These are phyloP conservation scores for Leccinellum luteum DNA, from an alignment of 768 basidiomycete species.

Conservation along the genomic window DNA sequence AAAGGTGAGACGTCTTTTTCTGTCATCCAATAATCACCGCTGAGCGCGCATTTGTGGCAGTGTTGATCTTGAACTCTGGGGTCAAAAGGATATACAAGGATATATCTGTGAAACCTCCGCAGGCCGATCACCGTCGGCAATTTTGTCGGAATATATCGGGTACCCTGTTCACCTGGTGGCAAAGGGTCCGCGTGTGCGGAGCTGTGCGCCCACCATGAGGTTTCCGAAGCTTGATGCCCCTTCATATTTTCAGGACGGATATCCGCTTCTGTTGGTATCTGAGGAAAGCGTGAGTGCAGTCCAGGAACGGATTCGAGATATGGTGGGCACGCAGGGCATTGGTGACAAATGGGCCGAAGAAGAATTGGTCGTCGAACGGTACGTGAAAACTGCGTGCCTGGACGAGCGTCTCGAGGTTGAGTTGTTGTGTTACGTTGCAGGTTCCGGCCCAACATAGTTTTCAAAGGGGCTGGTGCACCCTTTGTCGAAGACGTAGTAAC, in stretches of 20 bases:
- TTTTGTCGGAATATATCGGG: conserved; percentile 61
- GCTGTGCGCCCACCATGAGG: conserved; percentile 45
- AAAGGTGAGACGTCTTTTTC: conserved; percentile 41
- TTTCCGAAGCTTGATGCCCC: conserved; percentile 60
- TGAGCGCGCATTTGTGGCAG: conserved; percentile 32
- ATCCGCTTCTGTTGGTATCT: conserved; percentile 64
- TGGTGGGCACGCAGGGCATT: conserved; percentile 49
- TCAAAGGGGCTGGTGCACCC: conserved; percentile 59
- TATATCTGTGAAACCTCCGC: conserved; percentile 54
- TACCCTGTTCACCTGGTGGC: conserved; percentile 59
- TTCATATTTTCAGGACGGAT: conserved; percentile 66
- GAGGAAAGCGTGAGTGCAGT: conserved; percentile 61
- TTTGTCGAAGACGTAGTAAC: conserved; percentile 74
- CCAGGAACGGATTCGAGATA: conserved; percentile 43
- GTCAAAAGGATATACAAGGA: conserved; percentile 52
- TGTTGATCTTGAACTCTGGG: conserved; percentile 53
- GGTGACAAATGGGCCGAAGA: conserved; percentile 52
- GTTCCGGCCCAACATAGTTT: conserved; percentile 75
- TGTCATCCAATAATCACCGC: background rate
- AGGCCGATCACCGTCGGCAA: conserved; percentile 46
- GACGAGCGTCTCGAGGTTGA: conserved; percentile 1
- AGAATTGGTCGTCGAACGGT: conserved; percentile 60
- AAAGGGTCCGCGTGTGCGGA: conserved; percentile 61
- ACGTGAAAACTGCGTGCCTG: conserved; percentile 14
- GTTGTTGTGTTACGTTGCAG: conserved; percentile 35